Conservation (phyloP, 495 filamentous ascomycete species). For the Talaromyces ruber region DNA sequence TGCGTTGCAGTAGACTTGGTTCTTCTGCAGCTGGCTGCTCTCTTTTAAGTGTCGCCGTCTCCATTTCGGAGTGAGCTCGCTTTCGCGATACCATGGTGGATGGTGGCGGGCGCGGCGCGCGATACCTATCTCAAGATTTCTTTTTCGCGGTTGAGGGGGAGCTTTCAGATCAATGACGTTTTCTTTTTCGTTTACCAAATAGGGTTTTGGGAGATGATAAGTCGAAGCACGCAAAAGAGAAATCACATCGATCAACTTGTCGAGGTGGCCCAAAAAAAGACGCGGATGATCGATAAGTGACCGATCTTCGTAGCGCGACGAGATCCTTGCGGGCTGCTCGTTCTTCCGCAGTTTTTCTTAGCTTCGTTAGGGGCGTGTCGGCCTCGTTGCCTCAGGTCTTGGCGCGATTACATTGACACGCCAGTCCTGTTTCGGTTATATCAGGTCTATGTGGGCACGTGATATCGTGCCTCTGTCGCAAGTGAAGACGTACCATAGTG, state of each 20-base stretch:
- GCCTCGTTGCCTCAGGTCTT: background rate
- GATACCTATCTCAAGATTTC: background rate
- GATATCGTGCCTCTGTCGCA: background rate
- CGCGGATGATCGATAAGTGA: background rate
- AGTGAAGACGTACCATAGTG: background rate
- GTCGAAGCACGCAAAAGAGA: background rate
- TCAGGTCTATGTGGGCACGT: background rate
- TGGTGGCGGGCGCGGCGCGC: constrained; percentile 14
- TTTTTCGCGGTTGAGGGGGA: background rate
- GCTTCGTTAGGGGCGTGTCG: background rate
- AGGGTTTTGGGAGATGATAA: background rate
- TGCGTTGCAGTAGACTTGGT: constrained; percentile 48
- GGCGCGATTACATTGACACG: background rate
- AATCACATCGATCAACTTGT: background rate
- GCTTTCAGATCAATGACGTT: background rate
- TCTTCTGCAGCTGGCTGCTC: constrained; percentile 36
- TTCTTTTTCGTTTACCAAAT: background rate
- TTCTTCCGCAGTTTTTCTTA: background rate
- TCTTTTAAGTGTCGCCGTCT: constrained; percentile 22
- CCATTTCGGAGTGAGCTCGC: constrained; percentile 63
- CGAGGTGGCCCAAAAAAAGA: background rate
- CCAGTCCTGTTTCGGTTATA: background rate
- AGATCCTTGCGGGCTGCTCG: background rate
- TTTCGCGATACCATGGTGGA: constrained; percentile 53
- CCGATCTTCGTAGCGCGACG: constrained; percentile 1